Evolutionary conservation across 805 yeast species (phyloP).

Genomic region (Candida peoriensis): DNA sequence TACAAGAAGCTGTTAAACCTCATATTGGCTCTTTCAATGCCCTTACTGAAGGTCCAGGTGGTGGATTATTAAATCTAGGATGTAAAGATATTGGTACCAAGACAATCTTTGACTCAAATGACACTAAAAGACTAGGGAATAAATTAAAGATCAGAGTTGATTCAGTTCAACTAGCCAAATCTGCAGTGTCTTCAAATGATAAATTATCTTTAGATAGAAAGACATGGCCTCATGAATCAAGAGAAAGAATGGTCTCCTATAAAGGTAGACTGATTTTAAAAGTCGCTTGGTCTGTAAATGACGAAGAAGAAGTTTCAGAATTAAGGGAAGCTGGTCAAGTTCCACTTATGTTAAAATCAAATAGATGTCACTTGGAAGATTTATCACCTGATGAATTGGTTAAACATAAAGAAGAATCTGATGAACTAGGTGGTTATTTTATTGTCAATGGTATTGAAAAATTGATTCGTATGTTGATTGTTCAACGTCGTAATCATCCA

Average conservation of each 20-base stretch:
- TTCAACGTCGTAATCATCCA: conserved; percentile 95
- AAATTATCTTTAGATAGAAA: conserved; percentile 72
- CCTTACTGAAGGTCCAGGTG: conserved; percentile 79
- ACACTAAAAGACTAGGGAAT: conserved; percentile 70
- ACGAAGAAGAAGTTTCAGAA: conserved; percentile 75
- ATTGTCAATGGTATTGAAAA: conserved; percentile 94
- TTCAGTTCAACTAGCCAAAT: conserved; percentile 80
- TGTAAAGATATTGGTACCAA: conserved; percentile 85
- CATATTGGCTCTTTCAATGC: conserved; percentile 97
- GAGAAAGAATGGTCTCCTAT: conserved; percentile 86
- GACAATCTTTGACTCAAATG: conserved; percentile 78
- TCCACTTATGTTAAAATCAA: conserved; percentile 87
- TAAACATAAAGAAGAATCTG: conserved; percentile 78
- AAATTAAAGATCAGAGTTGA: conserved; percentile 83
- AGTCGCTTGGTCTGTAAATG: conserved; percentile 82
- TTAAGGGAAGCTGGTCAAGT: conserved; percentile 86
- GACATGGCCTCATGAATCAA: conserved; percentile 78
- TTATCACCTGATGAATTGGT: conserved; percentile 82
- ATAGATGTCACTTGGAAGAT: conserved; percentile 85
- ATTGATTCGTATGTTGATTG: conserved; percentile 93
- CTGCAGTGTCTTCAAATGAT: conserved; percentile 66
- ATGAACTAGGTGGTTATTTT: conserved; percentile 95
- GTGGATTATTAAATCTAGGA: conserved; percentile 80
- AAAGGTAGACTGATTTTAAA: conserved; percentile 74
- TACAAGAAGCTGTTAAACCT: conserved; percentile 88